phyloP scores from a whole-genome alignment of 148 eudicot species.

The Fagopyrum homotropicum region DNA sequence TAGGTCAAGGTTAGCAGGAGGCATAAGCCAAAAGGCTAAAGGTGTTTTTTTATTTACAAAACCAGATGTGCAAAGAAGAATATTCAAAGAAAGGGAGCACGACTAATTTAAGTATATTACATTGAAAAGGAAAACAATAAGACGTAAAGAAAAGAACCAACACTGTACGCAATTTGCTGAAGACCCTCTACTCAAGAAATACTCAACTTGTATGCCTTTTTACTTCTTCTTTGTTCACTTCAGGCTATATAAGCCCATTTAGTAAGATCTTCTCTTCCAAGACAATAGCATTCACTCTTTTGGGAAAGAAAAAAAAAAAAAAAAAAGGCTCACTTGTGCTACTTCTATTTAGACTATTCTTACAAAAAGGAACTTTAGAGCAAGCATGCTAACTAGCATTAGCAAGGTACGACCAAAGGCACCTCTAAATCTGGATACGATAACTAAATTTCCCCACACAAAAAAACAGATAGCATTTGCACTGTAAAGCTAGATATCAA shows the following conservation, averaged over 20 bases:
- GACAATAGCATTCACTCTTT: background rate
- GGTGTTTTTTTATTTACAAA: background rate
- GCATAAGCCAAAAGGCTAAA: background rate
- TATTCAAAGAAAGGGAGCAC: background rate
- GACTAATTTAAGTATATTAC: background rate
- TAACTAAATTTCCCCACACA: background rate
- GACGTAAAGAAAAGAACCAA: background rate
- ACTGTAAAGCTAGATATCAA: constrained; percentile 5
- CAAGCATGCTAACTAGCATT: background rate
- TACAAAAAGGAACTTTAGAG: background rate
- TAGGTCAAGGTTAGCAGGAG: background rate
- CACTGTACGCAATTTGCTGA: background rate
- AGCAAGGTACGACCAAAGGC: constrained; percentile 2
- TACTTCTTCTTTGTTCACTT: background rate
- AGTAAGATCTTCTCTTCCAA: background rate
- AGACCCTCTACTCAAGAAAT: background rate
- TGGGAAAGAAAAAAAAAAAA: background rate
- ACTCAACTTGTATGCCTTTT: background rate
- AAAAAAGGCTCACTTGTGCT: background rate
- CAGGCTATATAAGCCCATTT: background rate
- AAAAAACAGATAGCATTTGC: background rate
- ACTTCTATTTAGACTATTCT: background rate
- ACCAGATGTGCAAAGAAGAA: background rate
- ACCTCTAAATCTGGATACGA: background rate
- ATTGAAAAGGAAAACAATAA: background rate